phyloP scores from a whole-genome alignment of 2,329 filamentous ascomycete genomes.

The Leptographium galeiforme region DNA sequence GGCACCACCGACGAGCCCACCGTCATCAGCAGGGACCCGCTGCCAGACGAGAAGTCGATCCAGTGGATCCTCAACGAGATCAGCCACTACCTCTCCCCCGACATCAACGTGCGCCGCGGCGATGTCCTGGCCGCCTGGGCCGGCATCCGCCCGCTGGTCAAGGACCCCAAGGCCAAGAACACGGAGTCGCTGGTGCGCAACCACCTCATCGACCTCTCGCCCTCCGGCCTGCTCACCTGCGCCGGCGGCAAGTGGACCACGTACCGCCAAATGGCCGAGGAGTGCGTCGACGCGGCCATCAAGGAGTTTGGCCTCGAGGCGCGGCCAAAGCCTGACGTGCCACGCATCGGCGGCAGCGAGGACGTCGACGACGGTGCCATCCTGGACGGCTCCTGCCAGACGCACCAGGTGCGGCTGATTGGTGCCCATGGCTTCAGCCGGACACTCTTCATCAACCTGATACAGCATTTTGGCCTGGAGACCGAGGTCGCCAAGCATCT shows the following conservation, averaged over 20 bases:
- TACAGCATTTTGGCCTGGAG: slow-evolving; percentile 85
- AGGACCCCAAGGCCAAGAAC: slow-evolving; percentile 67
- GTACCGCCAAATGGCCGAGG: slow-evolving; percentile 79
- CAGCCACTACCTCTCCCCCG: slow-evolving; percentile 60
- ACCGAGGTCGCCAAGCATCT: slow-evolving; percentile 87
- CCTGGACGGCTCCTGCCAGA: slow-evolving; percentile 61
- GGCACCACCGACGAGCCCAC: slow-evolving; percentile 70
- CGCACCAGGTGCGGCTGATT: slow-evolving; percentile 57
- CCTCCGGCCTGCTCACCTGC: slow-evolving; percentile 64
- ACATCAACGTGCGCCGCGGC: slow-evolving; percentile 59
- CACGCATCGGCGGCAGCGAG: slow-evolving; percentile 54
- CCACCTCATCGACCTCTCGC: slow-evolving; percentile 63
- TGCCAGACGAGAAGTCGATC: slow-evolving; percentile 65
- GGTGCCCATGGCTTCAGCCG: slow-evolving; percentile 73
- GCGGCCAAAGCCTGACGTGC: slow-evolving; percentile 26
- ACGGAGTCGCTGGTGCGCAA: slow-evolving; percentile 75
- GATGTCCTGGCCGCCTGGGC: slow-evolving; percentile 76
- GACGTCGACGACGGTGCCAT: slow-evolving; percentile 56
- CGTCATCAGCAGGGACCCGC: slow-evolving; percentile 51
- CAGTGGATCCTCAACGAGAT: slow-evolving; percentile 73
- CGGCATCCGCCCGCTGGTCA: slow-evolving; percentile 62
- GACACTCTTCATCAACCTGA: slow-evolving; percentile 85
- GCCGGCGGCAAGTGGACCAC: slow-evolving; percentile 83
- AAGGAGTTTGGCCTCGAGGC: slow-evolving; percentile 48
- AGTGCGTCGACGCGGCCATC: slow-evolving; percentile 70